phyloP scores from a whole-genome alignment of 1,284 basidiomycete genomes.

The Ganoderma multipileum region DNA sequence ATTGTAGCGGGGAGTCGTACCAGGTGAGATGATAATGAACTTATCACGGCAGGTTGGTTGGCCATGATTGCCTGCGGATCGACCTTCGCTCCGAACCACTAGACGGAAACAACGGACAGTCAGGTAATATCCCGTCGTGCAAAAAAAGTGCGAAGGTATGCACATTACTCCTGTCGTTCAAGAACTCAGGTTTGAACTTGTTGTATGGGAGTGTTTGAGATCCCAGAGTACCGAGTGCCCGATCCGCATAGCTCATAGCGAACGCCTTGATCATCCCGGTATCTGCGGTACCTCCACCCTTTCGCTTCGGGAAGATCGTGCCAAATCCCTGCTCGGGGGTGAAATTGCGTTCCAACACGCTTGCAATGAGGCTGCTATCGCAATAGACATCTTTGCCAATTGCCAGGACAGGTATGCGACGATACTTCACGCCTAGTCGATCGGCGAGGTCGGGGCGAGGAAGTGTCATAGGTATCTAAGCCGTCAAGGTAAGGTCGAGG shows the following conservation, averaged over 20 bases:
- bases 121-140: background rate
- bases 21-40: slow-evolving; percentile 48
- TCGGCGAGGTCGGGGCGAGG: slow-evolving; percentile 60
- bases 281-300: slow-evolving; percentile 47
- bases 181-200: slow-evolving; percentile 54
- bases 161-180: slow-evolving; percentile 55
- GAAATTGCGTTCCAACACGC: slow-evolving; percentile 55
- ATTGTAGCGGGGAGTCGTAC: slow-evolving; percentile 34
- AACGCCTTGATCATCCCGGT: slow-evolving; percentile 56
- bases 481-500: background rate
- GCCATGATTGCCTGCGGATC: slow-evolving; percentile 44
- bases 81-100: slow-evolving; percentile 42
- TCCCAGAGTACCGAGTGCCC: slow-evolving; percentile 48
- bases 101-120: background rate
- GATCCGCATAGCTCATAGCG: slow-evolving; percentile 52
- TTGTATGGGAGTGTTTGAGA: slow-evolving; percentile 52
- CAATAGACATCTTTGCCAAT: slow-evolving; percentile 62
- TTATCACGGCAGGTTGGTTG: slow-evolving; percentile 41
- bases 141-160: slow-evolving; percentile 18
- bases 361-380: slow-evolving; percentile 56
- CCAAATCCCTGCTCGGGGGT: slow-evolving; percentile 50
- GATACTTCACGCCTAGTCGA: slow-evolving; percentile 56
- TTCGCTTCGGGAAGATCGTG: slow-evolving; percentile 54
- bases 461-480: slow-evolving; percentile 53
- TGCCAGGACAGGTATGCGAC: slow-evolving; percentile 59